These are phyloP conservation scores for Corylus americana DNA, from an alignment of 306 rosid genomes.

Conservation along the genomic window DNA sequence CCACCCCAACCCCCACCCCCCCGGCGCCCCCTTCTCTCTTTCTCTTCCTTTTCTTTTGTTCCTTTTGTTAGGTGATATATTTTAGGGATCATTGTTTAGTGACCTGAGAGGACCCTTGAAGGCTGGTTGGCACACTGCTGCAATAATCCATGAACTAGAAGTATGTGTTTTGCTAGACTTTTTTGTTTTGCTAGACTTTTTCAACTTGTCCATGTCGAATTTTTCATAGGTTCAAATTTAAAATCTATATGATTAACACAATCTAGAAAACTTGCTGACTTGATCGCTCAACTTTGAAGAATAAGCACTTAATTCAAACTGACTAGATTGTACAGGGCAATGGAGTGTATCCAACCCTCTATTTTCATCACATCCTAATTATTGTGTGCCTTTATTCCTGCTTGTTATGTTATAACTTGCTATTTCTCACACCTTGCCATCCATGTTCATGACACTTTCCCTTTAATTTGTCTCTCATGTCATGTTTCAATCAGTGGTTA, in stretches of 20 bases:
- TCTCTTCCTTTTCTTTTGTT: slow-evolving; percentile 8
- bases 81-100: slow-evolving; percentile 96
- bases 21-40: too few relatives aligned
- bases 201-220: slow-evolving; percentile 1
- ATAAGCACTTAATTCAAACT: background rate
- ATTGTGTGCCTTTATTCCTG: background rate
- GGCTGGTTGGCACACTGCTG: slow-evolving; percentile 99
- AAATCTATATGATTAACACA: background rate
- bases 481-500: background rate
- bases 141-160: slow-evolving; percentile 90
- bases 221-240: background rate
- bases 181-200: background rate
- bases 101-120: slow-evolving; percentile 96
- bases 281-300: background rate
- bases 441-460: background rate
- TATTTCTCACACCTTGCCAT: background rate
- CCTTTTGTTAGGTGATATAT: slow-evolving; percentile 76
- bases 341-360: background rate
- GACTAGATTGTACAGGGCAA: background rate
- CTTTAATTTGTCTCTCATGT: background rate
- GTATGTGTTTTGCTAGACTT: slow-evolving; percentile 40
- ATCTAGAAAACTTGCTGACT: background rate
- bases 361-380: background rate
- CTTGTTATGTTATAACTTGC: slow-evolving; percentile 16
- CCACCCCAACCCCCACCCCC: background rate